A percentile compares a stretch with the other conserved stretches of the same genome.
Conservation (phyloP, 139 green algal genomes). For the Chlamydomonas eustigma region DNA sequence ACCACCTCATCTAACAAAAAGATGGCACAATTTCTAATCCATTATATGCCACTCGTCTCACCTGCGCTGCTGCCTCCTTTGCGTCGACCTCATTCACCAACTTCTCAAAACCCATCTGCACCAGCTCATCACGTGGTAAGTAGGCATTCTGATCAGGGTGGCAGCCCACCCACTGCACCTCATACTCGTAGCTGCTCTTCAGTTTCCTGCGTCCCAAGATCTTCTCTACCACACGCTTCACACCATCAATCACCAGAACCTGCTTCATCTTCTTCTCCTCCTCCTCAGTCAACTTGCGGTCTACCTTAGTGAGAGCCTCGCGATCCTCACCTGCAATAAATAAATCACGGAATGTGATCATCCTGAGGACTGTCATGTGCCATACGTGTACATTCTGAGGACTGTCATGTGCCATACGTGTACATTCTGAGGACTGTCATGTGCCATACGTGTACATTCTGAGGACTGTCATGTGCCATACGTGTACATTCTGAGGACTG, state of each 20-base stretch:
- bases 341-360: too few relatives aligned
- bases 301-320: constrained; percentile 74
- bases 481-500: too few relatives aligned
- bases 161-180: constrained; percentile 57
- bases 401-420: too few relatives aligned
- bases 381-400: too few relatives aligned
- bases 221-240: constrained; percentile 60
- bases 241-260: constrained; percentile 32
- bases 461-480: too few relatives aligned
- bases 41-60: too few relatives aligned
- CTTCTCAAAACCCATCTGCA: constrained; percentile 79
- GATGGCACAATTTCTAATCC: too few relatives aligned
- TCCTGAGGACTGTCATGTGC: too few relatives aligned
- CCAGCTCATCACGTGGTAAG: constrained; percentile 54
- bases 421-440: too few relatives aligned
- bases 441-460: too few relatives aligned
- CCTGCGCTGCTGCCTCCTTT: constrained; percentile 76
- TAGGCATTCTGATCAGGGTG: constrained; percentile 59
- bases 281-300: constrained; percentile 67
- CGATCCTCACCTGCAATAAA: constrained; percentile 65
- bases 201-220: constrained; percentile 71
- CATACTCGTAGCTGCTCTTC: constrained; percentile 83
- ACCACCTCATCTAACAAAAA: too few relatives aligned
- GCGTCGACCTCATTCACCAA: constrained; percentile 83
- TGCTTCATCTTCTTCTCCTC: constrained; percentile 82